A percentile compares a stretch with the other conserved stretches of the same genome.
These are phyloP conservation scores for Exophiala calicioides DNA, from an alignment of 2,329 filamentous ascomycete species.

Conservation along the genomic window DNA sequence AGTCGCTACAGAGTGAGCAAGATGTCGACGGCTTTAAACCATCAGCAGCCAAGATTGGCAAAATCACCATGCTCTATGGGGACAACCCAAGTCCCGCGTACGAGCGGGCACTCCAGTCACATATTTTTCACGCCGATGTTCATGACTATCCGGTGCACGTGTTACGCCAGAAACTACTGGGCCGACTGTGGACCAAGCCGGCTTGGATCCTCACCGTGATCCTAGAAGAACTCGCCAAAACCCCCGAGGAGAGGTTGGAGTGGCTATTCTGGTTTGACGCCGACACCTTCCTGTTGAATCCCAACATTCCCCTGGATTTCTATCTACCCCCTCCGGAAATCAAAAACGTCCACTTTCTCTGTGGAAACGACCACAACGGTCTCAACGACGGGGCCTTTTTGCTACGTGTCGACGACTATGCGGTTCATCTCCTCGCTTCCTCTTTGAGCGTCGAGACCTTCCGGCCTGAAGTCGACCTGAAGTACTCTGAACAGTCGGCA, in stretches of 20 bases:
- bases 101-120: conserved; percentile 38
- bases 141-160: conserved; percentile 40
- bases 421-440: conserved; percentile 35
- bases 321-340: conserved; percentile 36
- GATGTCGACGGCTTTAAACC: too few relatives aligned
- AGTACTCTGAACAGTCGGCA: conserved; percentile 27
- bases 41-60: too few relatives aligned
- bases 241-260: conserved; percentile 34
- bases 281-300: conserved; percentile 39
- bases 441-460: conserved; percentile 32
- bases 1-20: too few relatives aligned
- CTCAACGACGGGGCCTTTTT: conserved; percentile 39
- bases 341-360: conserved; percentile 34
- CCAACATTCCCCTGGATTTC: conserved; percentile 36
- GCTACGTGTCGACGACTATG: conserved; percentile 39
- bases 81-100: conserved; percentile 33
- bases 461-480: conserved; percentile 30
- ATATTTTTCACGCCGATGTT: conserved; percentile 36
- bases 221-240: conserved; percentile 38
- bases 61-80: conserved; percentile 10
- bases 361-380: conserved; percentile 37
- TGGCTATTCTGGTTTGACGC: conserved; percentile 42
- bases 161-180: conserved; percentile 26
- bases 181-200: conserved; percentile 24
- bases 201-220: conserved; percentile 33